Conservation (phyloP, 129 eudicot species). For the carrot (Daucus carota) region DNA sequence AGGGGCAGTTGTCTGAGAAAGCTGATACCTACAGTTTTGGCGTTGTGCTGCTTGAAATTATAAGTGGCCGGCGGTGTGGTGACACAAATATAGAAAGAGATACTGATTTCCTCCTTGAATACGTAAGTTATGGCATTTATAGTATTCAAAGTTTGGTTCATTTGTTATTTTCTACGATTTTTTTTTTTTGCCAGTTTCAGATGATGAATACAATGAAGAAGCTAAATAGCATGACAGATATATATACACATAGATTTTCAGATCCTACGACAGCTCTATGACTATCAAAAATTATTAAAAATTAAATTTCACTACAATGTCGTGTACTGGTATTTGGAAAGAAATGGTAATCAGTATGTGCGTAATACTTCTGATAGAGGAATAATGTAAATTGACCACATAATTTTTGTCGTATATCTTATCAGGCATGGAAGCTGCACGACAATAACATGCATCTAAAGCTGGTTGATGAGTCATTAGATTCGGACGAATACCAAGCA, state of each 20-base stretch:
- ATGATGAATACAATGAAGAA: too few relatives aligned
- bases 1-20: slow-evolving; percentile 1
- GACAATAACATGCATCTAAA: slow-evolving; percentile 4
- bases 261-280: background rate
- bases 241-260: background rate
- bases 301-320: background rate
- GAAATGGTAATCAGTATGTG: background rate
- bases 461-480: background rate
- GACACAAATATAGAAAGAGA: slow-evolving; percentile 17
- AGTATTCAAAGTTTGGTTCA: background rate
- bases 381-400: background rate
- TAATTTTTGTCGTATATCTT: background rate
- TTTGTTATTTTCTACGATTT: background rate
- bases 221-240: background rate
- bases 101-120: slow-evolving; percentile 31
- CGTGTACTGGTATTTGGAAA: background rate
- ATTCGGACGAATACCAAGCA: background rate
- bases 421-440: slow-evolving; percentile 36
- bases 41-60: background rate
- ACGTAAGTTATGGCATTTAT: background rate
- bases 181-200: background rate
- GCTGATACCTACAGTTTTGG: background rate
- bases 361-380: background rate
- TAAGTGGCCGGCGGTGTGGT: slow-evolving; percentile 29
- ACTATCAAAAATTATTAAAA: too few relatives aligned